Percentiles rank a stretch among this genome's conserved stretches.
Evolutionary conservation across 257 asterid genomes (phyloP).

Genomic region (Solanum lycopersicoides): DNA sequence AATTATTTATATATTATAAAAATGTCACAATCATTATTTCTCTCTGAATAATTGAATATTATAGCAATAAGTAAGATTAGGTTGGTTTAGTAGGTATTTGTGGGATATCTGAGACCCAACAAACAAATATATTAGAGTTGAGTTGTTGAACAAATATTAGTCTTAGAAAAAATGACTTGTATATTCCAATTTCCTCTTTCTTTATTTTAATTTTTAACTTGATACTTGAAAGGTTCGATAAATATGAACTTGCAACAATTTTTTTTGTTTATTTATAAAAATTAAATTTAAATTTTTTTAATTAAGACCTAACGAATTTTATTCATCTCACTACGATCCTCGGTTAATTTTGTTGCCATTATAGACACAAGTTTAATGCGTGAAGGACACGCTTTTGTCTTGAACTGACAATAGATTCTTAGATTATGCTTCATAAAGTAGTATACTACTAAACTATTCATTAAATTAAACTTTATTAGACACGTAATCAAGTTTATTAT

Average conservation of each 20-base stretch:
- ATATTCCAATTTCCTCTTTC: neutral
- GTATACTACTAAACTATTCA: neutral
- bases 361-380: neutral
- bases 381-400: neutral
- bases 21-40: neutral
- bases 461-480: neutral
- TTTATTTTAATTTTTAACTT: neutral
- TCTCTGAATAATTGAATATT: neutral
- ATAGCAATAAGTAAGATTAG: neutral
- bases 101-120: conserved; percentile 12
- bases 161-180: neutral
- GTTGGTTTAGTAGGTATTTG: neutral
- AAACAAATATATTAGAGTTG: neutral
- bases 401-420: neutral
- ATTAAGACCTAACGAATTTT: neutral
- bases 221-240: fast-evolving
- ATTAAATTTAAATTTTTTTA: neutral
- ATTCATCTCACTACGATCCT: fast-evolving
- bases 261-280: neutral
- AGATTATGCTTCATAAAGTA: neutral
- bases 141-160: neutral
- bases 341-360: neutral
- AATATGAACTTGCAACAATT: neutral
- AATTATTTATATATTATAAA: neutral
- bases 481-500: neutral